A percentile compares a stretch with the other conserved stretches of the same genome.
Evolutionary conservation across 495 filamentous ascomycete species (phyloP).

Genomic region (Filosporella fistucella): DNA sequence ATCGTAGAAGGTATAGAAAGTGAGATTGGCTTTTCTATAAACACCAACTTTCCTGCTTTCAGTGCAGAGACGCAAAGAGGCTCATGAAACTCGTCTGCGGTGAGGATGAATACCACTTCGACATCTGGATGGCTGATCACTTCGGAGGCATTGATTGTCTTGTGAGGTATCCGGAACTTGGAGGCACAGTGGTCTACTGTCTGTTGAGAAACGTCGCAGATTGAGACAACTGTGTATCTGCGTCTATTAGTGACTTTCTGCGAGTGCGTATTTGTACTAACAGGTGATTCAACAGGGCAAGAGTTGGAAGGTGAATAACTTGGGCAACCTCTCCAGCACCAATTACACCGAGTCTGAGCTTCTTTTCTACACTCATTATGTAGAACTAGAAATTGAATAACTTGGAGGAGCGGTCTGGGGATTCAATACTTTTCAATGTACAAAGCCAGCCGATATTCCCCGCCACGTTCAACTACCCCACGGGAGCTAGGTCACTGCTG

Average conservation of each 20-base stretch:
- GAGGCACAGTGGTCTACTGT: conserved; percentile 8
- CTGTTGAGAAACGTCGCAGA: conserved; percentile 18
- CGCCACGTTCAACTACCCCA: too few relatives aligned
- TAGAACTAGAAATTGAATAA: too few relatives aligned
- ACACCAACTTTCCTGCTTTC: conserved; percentile 43
- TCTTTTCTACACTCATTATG: conserved; percentile 2
- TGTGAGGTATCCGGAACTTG: conserved; percentile 6
- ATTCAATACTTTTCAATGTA: too few relatives aligned
- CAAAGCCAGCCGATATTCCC: too few relatives aligned
- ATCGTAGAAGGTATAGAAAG: neutral
- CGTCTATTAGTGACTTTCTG: neutral
- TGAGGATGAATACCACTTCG: conserved; percentile 47
- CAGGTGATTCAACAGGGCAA: neutral
- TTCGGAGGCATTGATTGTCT: conserved; percentile 3
- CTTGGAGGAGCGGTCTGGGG: too few relatives aligned
- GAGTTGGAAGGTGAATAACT: conserved; percentile 28
- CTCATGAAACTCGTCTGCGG: conserved; percentile 47
- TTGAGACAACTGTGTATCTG: neutral
- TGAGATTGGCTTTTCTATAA: conserved; percentile 52
- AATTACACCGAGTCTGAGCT: conserved; percentile 39
- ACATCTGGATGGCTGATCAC: conserved; percentile 27
- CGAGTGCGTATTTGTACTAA: neutral
- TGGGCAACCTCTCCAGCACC: conserved; percentile 44
- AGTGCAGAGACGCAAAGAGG: conserved; percentile 44
- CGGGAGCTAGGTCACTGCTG: too few relatives aligned